Evolutionary conservation across 345 rosid species (phyloP).

Genomic region (Draba incana): DNA sequence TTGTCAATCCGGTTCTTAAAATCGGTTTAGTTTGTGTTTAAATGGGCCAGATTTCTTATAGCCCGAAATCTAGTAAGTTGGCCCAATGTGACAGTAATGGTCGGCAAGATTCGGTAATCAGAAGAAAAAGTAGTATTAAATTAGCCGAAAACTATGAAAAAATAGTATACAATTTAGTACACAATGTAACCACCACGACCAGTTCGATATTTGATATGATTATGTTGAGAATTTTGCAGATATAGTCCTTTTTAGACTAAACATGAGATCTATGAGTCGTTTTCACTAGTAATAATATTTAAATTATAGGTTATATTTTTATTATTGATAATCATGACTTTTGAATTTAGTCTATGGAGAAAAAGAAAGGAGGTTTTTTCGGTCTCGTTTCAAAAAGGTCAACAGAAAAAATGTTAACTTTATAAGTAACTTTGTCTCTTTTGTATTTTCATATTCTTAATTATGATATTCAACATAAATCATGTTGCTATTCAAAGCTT

Average conservation of each 20-base stretch:
- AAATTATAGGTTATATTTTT: constrained; percentile 30
- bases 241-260: constrained; percentile 15
- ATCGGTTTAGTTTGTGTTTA: neutral
- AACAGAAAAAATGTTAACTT: constrained; percentile 37
- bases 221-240: constrained; percentile 29
- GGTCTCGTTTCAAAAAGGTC: constrained; percentile 32
- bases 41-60: constrained; percentile 18
- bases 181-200: constrained; percentile 26
- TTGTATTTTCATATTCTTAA: constrained; percentile 22
- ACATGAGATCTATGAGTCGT: constrained; percentile 30
- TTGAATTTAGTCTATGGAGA: constrained; percentile 34
- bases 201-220: constrained; percentile 32
- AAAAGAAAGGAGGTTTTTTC: constrained; percentile 29
- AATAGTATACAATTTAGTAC: neutral
- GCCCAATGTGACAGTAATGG: constrained; percentile 6
- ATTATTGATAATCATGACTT: constrained; percentile 37
- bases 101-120: constrained; percentile 23
- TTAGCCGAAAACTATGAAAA: constrained; percentile 20
- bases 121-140: neutral
- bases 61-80: constrained; percentile 1
- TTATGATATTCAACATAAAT: constrained; percentile 35
- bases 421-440: constrained; percentile 39
- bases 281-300: constrained; percentile 31
- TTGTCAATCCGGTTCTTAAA: neutral
- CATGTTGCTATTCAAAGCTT: constrained; percentile 37